Base-by-base conservation (phyloP, 2,329 filamentous ascomycete species). In the Verticillium isaacii region DNA sequence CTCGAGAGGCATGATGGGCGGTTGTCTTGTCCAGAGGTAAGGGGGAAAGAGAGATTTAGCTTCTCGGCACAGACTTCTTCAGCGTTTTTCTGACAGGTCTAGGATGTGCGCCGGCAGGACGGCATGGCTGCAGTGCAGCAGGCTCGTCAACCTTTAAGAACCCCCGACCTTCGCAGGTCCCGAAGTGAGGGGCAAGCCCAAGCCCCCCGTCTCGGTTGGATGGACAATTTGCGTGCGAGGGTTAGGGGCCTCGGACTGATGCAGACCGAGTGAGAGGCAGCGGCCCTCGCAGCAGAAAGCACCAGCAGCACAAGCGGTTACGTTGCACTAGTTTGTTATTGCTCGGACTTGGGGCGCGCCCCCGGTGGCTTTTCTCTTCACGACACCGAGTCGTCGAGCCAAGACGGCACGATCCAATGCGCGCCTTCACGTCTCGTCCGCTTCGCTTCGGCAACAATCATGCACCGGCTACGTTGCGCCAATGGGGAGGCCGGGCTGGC, bases 1-100 rank as follows among this genome's bases (percentile, higher is more conserved):
- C 66, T 78, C 71, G 63, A 73, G 64, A 17, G 78, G 77, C 77
- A 80, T 79, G 55, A 19, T 63, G 62, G n/a, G 41, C 34, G 15
- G 41, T 50, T 17, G n/a, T 50, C 41, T 50, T 50, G 7, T n/a
- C 5, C 7, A 41, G n/a, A n/a, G 39, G 17, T 17, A 12, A 17
- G 39, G 14, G 14, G 4, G 15, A 19, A 19, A n/a, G 23, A 25
- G 23, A 25, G 41, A 50, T 50, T 50, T 8, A 19, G 41, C n/a
- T 50, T 50, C 41, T 50, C 41, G 41, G 41, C 41, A 50, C 41
- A 50, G n/a, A n/a, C 11, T 23, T 50, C 19, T n/a, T 50, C n/a
- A n/a, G n/a, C 19, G 41, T 50, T 19, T 50, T 50, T n/a, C n/a
- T 19, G 41, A 50, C 41, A 50, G 41, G 12, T 25, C 9, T 25